Conservation (phyloP, 495 filamentous ascomycete species). For the Hypomontagnella submonticulosa region DNA sequence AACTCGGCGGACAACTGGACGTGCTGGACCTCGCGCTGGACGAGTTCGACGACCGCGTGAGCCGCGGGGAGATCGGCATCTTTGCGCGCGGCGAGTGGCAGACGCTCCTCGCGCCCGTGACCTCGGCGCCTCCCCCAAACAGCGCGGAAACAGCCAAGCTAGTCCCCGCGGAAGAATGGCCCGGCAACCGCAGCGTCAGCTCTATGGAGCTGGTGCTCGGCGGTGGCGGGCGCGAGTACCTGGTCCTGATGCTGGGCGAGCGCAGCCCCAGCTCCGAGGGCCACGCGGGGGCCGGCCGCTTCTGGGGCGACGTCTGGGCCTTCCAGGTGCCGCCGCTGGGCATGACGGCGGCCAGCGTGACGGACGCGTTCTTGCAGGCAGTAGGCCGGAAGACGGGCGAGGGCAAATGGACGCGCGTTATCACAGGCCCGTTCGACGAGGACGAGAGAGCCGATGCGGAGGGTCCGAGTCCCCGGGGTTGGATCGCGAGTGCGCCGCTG, state of each 20-base stretch:
- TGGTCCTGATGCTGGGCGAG: slow-evolving; percentile 78
- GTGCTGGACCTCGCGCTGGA: slow-evolving; percentile 61
- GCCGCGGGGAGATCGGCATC: slow-evolving; percentile 52
- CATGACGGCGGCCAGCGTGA: slow-evolving; percentile 61
- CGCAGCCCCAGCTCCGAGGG: slow-evolving; percentile 68
- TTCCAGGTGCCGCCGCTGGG: slow-evolving; percentile 69
- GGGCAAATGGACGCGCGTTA: slow-evolving; percentile 62
- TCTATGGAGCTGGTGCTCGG: slow-evolving; percentile 61
- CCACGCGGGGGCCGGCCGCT: slow-evolving; percentile 74
- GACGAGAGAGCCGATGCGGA: slow-evolving; percentile 54
- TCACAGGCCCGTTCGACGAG: slow-evolving; percentile 55
- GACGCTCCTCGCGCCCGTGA: slow-evolving; percentile 42
- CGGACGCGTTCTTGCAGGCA: slow-evolving; percentile 64
- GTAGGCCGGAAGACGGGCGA: slow-evolving; percentile 63
- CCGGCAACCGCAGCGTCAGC: slow-evolving; percentile 56
- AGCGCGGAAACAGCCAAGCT: slow-evolving; percentile 44
- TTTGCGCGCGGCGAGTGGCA: slow-evolving; percentile 54
- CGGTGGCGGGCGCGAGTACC: slow-evolving; percentile 63
- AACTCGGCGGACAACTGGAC: slow-evolving; percentile 75
- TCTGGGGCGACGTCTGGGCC: slow-evolving; percentile 77
- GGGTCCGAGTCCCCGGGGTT: slow-evolving; percentile 58
- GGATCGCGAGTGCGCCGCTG: slow-evolving; percentile 59
- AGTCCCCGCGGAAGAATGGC: slow-evolving; percentile 50
- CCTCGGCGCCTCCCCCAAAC: slow-evolving; percentile 34
- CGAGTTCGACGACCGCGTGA: slow-evolving; percentile 61